phyloP scores from a whole-genome alignment of 108 stramenopile genomes.

The Nitzschia palea region DNA sequence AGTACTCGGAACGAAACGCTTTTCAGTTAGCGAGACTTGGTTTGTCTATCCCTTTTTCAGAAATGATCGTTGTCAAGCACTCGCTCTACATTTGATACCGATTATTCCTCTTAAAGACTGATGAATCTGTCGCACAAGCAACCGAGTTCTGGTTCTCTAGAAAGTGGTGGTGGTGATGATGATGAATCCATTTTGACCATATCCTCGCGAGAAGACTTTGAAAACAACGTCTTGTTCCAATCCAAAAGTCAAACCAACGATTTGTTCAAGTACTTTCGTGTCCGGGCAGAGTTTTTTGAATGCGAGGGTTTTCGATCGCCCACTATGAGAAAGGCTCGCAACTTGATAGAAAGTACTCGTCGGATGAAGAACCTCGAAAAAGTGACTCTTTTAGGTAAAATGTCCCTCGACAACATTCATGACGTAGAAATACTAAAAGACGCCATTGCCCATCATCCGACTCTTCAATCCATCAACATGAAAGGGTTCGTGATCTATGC shows the following conservation, averaged over 20 bases:
- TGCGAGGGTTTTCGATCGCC: conserved; percentile 9
- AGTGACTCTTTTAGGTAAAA: background rate
- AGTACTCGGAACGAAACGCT: too few species aligned
- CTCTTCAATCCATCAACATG: background rate
- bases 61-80: too few species aligned
- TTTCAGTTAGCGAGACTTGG: too few species aligned
- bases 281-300: background rate
- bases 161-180: too few species aligned
- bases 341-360: background rate
- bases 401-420: conserved; percentile 13
- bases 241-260: background rate
- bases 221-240: background rate
- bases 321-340: background rate
- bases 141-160: too few species aligned
- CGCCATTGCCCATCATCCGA: conserved; percentile 7
- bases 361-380: conserved; percentile 2
- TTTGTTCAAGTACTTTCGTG: background rate
- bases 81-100: too few species aligned
- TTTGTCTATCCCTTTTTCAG: too few species aligned
- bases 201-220: background rate
- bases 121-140: too few species aligned
- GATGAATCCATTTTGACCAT: background rate
- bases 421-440: conserved; percentile 2
- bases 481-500: conserved; percentile 11
- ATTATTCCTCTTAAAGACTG: too few species aligned